Evolutionary conservation across 495 filamentous ascomycete species (phyloP), one percentile per base, ranked within the genome.

Genomic region (Thozetella sp.): DNA sequence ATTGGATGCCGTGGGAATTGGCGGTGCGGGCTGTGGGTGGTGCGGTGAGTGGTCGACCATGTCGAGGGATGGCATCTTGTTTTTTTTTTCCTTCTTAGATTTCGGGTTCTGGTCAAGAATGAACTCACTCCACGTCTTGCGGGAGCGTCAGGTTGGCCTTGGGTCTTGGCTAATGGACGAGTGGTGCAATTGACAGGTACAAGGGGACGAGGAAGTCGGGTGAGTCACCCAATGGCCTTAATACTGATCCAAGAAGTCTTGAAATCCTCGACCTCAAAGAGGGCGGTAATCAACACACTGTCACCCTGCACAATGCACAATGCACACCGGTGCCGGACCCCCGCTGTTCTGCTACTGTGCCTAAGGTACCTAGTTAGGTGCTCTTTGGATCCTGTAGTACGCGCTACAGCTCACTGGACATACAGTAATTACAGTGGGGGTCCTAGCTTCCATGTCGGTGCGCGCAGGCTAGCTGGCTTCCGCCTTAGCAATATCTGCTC

Each of bases 31-130:
- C 59, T 87, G 84, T 63, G 90, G 89, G 70, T 93, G 88, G 73
- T 90, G 88, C 68, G 91, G 90, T 45, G 93, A 97, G 73, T 93
- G 86, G 76, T 96, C 93, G 66, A 95, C 86, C 54, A 95, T 72
- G 68, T 80, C 83, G 64, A 75, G 70, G 57, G 69, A 71, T 55
- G 72, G 62, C 80, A 85, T 86, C 9, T 6, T 37, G 6, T 37
- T 37, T 37, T 9, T 37, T 37, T 37, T 37, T 37, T n/a, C n/a
- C n/a, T n/a, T n/a, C n/a, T n/a, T n/a, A n/a, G n/a, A n/a, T n/a
- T n/a, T n/a, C n/a, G n/a, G n/a, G n/a, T n/a, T n/a, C n/a, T n/a
- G n/a, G n/a, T n/a, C n/a, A n/a, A n/a, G n/a, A 6, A 15, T 37
- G 6, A 15, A 37, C 30, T 6, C 15, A 15, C 6, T 37, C 15